These are phyloP conservation scores for Haplosporangium sp. DNA, from an alignment of 371 early-diverging fungal genomes.

Conservation along the genomic window DNA sequence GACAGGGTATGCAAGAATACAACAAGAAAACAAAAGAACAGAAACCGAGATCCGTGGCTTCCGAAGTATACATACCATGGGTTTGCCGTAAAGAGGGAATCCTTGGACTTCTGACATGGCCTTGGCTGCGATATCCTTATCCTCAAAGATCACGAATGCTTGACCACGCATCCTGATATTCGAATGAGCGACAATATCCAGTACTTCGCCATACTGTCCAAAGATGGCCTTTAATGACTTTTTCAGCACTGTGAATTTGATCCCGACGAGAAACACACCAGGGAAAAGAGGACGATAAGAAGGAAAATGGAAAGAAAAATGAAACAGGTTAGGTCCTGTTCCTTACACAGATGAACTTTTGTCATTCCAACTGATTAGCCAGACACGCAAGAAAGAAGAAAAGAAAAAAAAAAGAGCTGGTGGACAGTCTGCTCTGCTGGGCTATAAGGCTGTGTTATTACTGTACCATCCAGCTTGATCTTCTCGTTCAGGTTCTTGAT, in stretches of 20 bases:
- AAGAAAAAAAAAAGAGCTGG: no score
- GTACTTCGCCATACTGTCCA: conserved; percentile 86
- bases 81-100: conserved; percentile 82
- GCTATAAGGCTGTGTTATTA: background rate
- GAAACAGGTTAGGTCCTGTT: no score
- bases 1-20: background rate
- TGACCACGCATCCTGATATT: conserved; percentile 92
- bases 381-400: no score
- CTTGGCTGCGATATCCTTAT: conserved; percentile 82
- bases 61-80: conserved; percentile 68
- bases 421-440: background rate
- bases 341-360: no score
- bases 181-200: conserved; percentile 86
- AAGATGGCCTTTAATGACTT: conserved; percentile 85
- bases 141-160: conserved; percentile 91
- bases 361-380: no score
- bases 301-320: no score
- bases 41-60: no score
- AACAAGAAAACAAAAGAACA: no score
- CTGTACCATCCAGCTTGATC: conserved; percentile 79
- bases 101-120: conserved; percentile 89
- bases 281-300: background rate
- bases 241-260: conserved; percentile 69
- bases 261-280: background rate
- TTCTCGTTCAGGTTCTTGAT: conserved; percentile 89